Evolutionary conservation across 164 flowering plant species (phyloP).

Genomic region (Berberis thunbergii): DNA sequence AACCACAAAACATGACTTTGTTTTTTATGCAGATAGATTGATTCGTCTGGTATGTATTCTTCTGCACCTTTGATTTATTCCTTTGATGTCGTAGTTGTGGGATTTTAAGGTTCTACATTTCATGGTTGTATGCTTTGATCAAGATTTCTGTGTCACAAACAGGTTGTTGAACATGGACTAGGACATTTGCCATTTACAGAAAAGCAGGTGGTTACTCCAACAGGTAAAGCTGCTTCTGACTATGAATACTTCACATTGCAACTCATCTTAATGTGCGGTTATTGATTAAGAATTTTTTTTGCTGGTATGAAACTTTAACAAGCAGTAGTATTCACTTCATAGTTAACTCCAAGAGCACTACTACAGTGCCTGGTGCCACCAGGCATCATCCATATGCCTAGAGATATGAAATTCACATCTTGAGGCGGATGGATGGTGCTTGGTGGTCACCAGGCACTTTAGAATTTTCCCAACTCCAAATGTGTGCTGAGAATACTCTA

Average conservation of each 20-base stretch:
- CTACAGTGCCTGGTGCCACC: too few species aligned
- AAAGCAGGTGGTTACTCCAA: constrained; percentile 94
- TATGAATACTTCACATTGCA: not conserved
- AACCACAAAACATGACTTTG: constrained; percentile 94
- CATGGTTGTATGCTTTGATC: constrained; percentile 1
- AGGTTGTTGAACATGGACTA: constrained; percentile 99
- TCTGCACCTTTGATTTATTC: constrained; percentile 3
- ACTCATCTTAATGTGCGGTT: too few species aligned
- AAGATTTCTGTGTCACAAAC: constrained; percentile 3
- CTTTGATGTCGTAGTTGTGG: not conserved
- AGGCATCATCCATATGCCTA: too few species aligned
- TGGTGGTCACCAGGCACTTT: too few species aligned
- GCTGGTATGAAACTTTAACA: too few species aligned
- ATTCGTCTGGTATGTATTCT: constrained; percentile 72
- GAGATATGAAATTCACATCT: too few species aligned
- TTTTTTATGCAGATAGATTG: constrained; percentile 89
- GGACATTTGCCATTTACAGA: constrained; percentile 98
- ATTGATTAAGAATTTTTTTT: too few species aligned
- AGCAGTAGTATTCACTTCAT: too few species aligned
- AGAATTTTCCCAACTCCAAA: too few species aligned
- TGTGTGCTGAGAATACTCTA: too few species aligned
- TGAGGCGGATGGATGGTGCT: too few species aligned
- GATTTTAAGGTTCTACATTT: not conserved
- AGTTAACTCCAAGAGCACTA: too few species aligned
- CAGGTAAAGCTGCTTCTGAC: constrained; percentile 54